Conservation (phyloP, 345 rosid species). For the Eucalyptus sideroxylon region DNA sequence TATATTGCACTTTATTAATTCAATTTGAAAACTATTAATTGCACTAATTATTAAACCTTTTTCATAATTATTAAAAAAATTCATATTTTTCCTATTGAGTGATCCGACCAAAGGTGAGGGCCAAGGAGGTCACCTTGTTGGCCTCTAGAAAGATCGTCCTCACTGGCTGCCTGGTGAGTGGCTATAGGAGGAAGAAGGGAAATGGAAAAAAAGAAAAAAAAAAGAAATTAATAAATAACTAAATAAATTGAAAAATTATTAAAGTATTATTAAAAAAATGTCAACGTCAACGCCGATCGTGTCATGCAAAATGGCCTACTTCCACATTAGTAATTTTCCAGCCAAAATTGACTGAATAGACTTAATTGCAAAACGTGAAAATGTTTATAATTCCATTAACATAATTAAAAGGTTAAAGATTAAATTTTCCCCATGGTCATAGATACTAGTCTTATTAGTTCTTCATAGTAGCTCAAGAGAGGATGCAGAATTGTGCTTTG, state of each 20-base stretch:
- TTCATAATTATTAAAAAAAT: not conserved
- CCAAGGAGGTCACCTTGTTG: not conserved
- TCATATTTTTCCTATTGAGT: not conserved
- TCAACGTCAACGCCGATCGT: fast-evolving
- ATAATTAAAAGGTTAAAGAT: too few species aligned
- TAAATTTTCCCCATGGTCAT: not conserved
- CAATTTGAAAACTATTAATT: fast-evolving
- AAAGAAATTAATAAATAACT: not conserved
- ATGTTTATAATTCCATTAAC: fast-evolving
- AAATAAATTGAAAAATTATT: too few species aligned
- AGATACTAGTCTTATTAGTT: not conserved
- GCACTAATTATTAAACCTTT: not conserved
- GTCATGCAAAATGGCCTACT: not conserved
- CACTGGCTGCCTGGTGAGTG: fast-evolving
- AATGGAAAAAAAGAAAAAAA: not conserved
- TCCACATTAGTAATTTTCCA: fast-evolving
- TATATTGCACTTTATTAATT: too few species aligned
- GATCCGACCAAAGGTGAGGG: fast-evolving
- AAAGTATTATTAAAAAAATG: too few species aligned
- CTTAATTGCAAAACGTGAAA: too few species aligned
- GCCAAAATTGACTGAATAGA: too few species aligned
- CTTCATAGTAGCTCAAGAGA: not conserved
- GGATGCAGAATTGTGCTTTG: not conserved
- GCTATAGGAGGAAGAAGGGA: not conserved
- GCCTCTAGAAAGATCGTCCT: too few species aligned